Evolutionary conservation across 768 basidiomycete genomes (phyloP).

Genomic region (Lanmaoa rubissima): DNA sequence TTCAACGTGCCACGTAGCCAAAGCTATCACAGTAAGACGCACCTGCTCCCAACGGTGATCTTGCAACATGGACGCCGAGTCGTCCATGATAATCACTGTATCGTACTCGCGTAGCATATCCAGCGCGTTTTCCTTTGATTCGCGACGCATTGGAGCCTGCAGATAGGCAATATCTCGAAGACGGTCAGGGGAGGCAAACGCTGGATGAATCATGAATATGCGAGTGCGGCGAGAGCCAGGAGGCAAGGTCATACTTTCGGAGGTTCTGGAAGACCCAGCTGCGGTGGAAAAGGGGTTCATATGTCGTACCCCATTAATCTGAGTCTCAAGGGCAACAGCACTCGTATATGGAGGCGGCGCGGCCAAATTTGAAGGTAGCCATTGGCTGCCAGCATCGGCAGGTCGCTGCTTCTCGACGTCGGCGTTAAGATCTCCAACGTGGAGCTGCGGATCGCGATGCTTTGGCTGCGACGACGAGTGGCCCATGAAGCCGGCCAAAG

Average conservation of each 20-base stretch:
- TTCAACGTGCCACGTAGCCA: background rate
- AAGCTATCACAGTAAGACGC: background rate
- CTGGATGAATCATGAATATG: conserved; percentile 25
- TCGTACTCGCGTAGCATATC: conserved; percentile 47
- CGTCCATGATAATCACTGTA: conserved; percentile 59
- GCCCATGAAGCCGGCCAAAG: conserved; percentile 3
- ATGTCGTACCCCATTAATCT: background rate
- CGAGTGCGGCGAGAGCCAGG: conserved; percentile 21
- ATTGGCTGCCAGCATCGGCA: background rate
- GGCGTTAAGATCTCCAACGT: background rate
- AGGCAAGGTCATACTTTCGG: conserved; percentile 20
- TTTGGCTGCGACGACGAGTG: conserved; percentile 15
- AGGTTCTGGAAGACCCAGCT: conserved; percentile 2
- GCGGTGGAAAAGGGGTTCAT: conserved; percentile 1
- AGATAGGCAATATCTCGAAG: conserved; percentile 24
- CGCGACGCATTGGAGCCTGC: conserved; percentile 24
- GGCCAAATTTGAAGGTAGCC: conserved; percentile 3
- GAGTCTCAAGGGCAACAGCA: conserved; percentile 1
- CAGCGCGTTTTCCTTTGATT: conserved; percentile 30
- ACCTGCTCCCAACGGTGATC: conserved; percentile 52
- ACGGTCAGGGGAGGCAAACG: conserved; percentile 14
- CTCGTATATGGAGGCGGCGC: conserved; percentile 28
- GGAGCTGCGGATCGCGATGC: conserved; percentile 3
- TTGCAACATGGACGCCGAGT: conserved; percentile 54
- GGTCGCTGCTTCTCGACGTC: conserved; percentile 1